Percentiles rank a stretch among this genome's conserved stretches.
phyloP scores from a whole-genome alignment of 2,329 filamentous ascomycete genomes.

The Pestalotiopsis sp. region DNA sequence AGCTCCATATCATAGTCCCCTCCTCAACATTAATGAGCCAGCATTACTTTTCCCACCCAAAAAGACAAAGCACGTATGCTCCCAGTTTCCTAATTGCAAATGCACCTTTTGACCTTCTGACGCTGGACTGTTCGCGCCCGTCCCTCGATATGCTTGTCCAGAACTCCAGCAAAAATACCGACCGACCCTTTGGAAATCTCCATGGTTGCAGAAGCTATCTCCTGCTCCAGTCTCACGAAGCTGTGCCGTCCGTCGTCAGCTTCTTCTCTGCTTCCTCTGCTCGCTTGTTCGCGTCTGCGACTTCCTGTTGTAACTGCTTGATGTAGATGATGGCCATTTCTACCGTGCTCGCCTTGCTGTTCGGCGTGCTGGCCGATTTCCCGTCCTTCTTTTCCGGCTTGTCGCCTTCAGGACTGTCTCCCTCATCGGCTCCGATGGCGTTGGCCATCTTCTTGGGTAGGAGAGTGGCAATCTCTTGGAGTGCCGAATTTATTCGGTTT shows the following conservation, averaged over 20 bases:
- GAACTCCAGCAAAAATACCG: neutral
- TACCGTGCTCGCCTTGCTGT: slow-evolving; percentile 96
- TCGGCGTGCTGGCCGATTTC: slow-evolving; percentile 57
- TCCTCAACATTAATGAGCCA: neutral
- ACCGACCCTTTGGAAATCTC: neutral
- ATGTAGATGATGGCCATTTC: slow-evolving; percentile 97
- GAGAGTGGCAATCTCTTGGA: slow-evolving; percentile 87
- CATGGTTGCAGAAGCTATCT: neutral
- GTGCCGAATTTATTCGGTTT: slow-evolving; percentile 91
- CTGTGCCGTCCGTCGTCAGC: slow-evolving; percentile 33
- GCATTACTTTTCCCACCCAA: neutral
- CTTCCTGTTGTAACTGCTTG: slow-evolving; percentile 76
- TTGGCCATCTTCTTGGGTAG: slow-evolving; percentile 64
- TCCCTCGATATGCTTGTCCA: neutral
- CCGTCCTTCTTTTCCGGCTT: slow-evolving; percentile 43
- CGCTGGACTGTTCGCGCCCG: neutral
- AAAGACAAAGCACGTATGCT: neutral
- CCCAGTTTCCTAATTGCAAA: neutral
- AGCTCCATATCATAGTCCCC: neutral
- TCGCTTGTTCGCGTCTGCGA: slow-evolving; percentile 64
- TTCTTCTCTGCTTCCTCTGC: slow-evolving; percentile 69
- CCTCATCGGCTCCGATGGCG: slow-evolving; percentile 46
- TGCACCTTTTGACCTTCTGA: neutral
- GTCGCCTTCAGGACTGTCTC: slow-evolving; percentile 49
- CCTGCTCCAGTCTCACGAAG: neutral